Evolutionary conservation across 805 yeast species (phyloP), one percentile per base, ranked within the genome.

Genomic region (Dipodascus geniculatus): DNA sequence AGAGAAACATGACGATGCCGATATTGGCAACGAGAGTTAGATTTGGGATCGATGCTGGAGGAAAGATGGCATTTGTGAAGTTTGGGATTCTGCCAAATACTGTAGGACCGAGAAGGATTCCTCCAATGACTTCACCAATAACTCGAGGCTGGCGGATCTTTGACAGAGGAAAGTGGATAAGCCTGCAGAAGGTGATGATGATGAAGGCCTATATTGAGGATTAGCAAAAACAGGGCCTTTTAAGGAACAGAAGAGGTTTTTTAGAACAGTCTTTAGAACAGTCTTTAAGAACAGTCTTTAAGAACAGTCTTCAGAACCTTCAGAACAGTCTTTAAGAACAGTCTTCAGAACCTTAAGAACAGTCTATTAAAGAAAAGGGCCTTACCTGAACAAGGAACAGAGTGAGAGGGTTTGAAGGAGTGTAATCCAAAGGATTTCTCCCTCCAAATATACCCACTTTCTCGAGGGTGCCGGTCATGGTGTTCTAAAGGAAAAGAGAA

Each of bases 41-140:
- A 1, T 83, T 81, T 0, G 86, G 79, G 22, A 80, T 75, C 1
- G 90, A 81, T 0, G 64, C 80, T 0, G 71, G 48, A 0, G 93
- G 87, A 67, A 86, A 86, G 35, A 87, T 80, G 2, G 75, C 79
- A 0, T 63, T 62, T 2, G 88, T 80, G 68, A 83, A 86, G 54
- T 78, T 71, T 0, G 89, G 88, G 33, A 85, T 78, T 48, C 74
- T 79, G 2, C 93, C 93, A 68, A 86, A 66, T 1, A 78, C 93
- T 0, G 88, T 73, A 0, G 91, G 91, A 0, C 93, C 91, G 51
- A 86, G 67, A 1, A 86, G 61, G 50, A 86, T 81, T 24, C 95
- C 95, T 0, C 88, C 74, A 8, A 86, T 72, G 50, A 86, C 93
- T 62, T 86, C 95, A 3, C 90, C 87, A 55, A 86, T 85, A 48